phyloP scores from a whole-genome alignment of 306 rosid species.

The Castanea mollissima region DNA sequence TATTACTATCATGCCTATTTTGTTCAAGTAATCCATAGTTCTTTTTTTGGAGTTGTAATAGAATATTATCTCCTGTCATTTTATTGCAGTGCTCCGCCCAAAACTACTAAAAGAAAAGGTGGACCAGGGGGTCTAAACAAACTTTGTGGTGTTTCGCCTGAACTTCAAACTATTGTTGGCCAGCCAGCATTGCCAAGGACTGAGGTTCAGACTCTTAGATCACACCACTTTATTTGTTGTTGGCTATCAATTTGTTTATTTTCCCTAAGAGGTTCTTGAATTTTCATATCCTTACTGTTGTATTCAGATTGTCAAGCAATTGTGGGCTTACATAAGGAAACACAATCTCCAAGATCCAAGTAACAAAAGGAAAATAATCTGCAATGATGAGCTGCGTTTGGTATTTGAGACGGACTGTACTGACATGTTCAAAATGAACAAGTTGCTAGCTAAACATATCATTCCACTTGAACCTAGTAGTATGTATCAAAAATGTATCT shows the following conservation, averaged over 20 bases:
- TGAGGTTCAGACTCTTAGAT: conserved; percentile 46
- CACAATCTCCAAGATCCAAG: conserved; percentile 62
- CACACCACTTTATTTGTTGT: not conserved
- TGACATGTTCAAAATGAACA: conserved; percentile 70
- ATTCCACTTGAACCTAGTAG: conserved; percentile 62
- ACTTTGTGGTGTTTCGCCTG: conserved; percentile 78
- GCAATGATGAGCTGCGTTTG: conserved; percentile 60
- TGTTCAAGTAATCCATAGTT: not conserved
- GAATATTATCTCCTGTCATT: not conserved
- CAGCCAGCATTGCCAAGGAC: conserved; percentile 76
- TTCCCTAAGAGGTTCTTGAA: conserved; percentile 18
- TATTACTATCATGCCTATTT: not conserved
- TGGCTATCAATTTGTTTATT: not conserved
- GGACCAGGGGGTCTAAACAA: conserved; percentile 90
- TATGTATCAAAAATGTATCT: conserved; percentile 25
- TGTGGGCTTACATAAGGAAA: conserved; percentile 62
- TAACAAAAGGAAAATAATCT: conserved; percentile 59
- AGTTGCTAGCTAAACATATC: conserved; percentile 61
- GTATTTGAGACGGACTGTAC: conserved; percentile 69
- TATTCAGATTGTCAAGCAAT: conserved; percentile 61
- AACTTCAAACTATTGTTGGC: conserved; percentile 89
- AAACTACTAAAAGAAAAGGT: conserved; percentile 73
- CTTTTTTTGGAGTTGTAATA: conserved; percentile 13
- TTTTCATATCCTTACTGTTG: not conserved
- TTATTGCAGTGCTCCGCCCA: conserved; percentile 50